Evolutionary conservation across 257 asterid genomes (phyloP).

Genomic region (Gentiana straminea): DNA sequence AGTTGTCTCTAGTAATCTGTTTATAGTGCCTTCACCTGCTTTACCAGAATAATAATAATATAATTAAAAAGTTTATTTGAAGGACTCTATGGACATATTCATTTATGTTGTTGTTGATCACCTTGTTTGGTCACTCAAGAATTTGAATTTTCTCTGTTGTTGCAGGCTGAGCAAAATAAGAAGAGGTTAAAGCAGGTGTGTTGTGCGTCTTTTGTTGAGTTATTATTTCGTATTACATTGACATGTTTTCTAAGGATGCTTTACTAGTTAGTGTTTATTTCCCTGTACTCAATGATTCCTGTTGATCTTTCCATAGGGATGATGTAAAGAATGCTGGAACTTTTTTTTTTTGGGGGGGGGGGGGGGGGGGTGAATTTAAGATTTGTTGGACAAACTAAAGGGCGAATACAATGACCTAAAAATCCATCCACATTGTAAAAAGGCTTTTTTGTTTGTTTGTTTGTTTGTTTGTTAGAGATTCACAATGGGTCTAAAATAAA

Average conservation of each 20-base stretch:
- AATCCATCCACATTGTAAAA: no score
- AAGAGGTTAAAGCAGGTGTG: slow-evolving; percentile 69
- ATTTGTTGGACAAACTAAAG: no score
- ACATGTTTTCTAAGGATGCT: background rate
- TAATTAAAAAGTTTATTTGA: background rate
- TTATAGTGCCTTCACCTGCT: background rate
- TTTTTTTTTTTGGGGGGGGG: no score
- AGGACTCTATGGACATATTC: background rate
- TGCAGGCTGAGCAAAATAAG: slow-evolving; percentile 63
- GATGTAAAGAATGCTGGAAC: no score
- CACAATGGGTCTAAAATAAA: no score
- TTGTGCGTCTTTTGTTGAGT: background rate
- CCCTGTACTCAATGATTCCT: no score
- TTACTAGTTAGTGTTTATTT: background rate
- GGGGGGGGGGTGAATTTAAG: background rate
- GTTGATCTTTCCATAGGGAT: no score
- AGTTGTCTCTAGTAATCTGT: background rate
- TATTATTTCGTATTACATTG: background rate
- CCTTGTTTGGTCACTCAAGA: slow-evolving; percentile 12
- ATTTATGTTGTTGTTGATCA: background rate
- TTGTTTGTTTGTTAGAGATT: no score
- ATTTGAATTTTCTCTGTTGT: slow-evolving; percentile 1
- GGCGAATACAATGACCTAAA: no score
- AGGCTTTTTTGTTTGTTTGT: no score
- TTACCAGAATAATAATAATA: background rate